Evolutionary conservation across 73 alveolate species (phyloP), one percentile per base, ranked within the genome.

Genomic region (Tetrahymena malaccensis): DNA sequence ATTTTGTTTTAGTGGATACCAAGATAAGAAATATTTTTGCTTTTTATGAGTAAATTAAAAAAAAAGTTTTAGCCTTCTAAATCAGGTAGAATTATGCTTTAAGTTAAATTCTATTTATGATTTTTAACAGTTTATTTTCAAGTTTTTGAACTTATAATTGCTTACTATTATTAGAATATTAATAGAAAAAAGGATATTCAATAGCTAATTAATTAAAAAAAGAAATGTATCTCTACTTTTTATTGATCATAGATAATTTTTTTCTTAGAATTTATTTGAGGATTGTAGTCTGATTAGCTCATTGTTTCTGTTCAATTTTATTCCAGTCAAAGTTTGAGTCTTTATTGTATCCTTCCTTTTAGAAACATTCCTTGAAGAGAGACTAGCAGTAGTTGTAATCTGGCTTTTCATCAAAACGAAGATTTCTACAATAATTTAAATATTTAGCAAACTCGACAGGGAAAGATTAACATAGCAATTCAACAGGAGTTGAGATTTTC

Each of bases 351-450:
- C 96, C 94, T 40, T 56, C 55, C 25, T 94, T 85, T 43, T 96
- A 94, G 70, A 98, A 97, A 27, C 96, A 70, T 35, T 95, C 97
- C 97, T 96, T 97, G 95, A 97, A 96, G 43, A 98, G 96, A 40
- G 96, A 96, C 94, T 98, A 96, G 85, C 98, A 96, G 95, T 93
- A 96, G 43, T 97, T 97, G 96, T 96, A 96, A 95, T 98, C 99
- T 0, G 99, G 99, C 94, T 98, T 96, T 93, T 98, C 99, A 94
- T 97, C 98, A 85, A 98, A 98, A 93, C 96, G 97, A 89, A 98
- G 97, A 96, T 94, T 96, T 98, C 98, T 97, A 70, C 98, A 96
- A 96, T 98, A 98, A 85, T 97, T 96, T 43, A 98, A 85, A 94
- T 97, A 98, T 94, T 95, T 96, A 10, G 93, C 85, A 84, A 98